phyloP scores from a whole-genome alignment of 768 basidiomycete species.

The Lentinula sp. region DNA sequence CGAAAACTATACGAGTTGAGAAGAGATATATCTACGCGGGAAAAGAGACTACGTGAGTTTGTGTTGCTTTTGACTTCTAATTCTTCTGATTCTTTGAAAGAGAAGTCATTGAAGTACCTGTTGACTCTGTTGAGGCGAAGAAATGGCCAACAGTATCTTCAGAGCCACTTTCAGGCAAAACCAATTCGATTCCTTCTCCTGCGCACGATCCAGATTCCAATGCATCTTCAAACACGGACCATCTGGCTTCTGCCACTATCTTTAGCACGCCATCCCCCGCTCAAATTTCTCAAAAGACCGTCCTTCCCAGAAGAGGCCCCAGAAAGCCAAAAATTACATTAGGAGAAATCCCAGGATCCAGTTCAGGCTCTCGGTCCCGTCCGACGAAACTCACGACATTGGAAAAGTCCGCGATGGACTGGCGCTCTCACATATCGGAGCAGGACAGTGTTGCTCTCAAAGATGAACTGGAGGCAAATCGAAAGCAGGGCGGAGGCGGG shows the following conservation, averaged over 20 bases:
- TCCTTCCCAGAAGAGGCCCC: conserved; percentile 49
- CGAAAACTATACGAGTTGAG: conserved; percentile 56
- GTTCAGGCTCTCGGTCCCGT: conserved; percentile 14
- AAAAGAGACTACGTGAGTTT: conserved; percentile 63
- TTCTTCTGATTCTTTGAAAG: conserved; percentile 27
- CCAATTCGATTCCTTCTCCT: neutral
- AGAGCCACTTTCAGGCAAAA: conserved; percentile 8
- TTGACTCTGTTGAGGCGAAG: conserved; percentile 68
- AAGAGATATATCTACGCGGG: conserved; percentile 74
- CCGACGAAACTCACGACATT: conserved; percentile 77
- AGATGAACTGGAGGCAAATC: conserved; percentile 71
- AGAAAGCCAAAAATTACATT: conserved; percentile 60
- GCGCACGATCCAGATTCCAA: neutral
- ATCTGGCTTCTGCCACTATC: neutral
- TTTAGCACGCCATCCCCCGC: neutral
- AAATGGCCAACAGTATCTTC: conserved; percentile 60
- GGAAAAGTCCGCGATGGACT: conserved; percentile 85
- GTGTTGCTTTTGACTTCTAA: neutral
- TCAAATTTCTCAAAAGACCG: conserved; percentile 16
- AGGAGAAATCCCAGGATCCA: conserved; percentile 40
- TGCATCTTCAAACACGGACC: neutral
- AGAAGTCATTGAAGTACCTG: conserved; percentile 68
- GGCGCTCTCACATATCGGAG: conserved; percentile 58
- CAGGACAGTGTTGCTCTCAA: conserved; percentile 36
- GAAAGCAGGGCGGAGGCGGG: conserved; percentile 53